Evolutionary conservation across 129 eudicot species (phyloP), one percentile per base, ranked within the genome.

Genomic region (Helianthus annuus): DNA sequence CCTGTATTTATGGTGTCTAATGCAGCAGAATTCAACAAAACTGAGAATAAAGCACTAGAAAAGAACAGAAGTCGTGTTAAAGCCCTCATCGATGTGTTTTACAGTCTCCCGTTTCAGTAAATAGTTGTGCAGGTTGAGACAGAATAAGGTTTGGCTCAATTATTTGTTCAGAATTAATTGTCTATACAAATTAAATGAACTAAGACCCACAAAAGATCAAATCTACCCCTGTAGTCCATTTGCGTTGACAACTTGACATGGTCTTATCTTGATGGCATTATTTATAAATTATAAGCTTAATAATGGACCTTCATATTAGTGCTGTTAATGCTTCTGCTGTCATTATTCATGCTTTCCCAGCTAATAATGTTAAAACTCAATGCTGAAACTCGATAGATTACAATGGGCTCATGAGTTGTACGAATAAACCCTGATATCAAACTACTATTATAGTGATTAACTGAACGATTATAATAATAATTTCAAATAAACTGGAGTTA

Each of bases 1-100:
- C 65, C 19, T 51, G 42, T 13, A 34, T 44, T 5, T 34, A 74
- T 63, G 40, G 78, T 64, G 55, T 74, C 78, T 19, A 58, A 10
- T 46, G 78, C 74, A 45, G 70, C 19, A 13, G 72, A 68, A 27
- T 6, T 29, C 13, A 14, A 42, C 46, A 12, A 45, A 10, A 59
- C 17, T 45, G 16, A 72, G 15, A 59, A 22, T 29, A 58, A 6
- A 72, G 24, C 46, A 27, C 29, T 24, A 34, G 24, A 27, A 53
- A 78, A 14, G 9, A 70, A 13, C 46, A 17, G 7, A 11, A 16
- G 16, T 36, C 17, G 27, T 22, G 24, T 27, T 44, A 40, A 44
- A 42, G 55, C 4, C 55, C 11, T 66, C 55, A 65, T 65, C 19
- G 48, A 40, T 2, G 14, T 39, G 52, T 19, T 16, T 40, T 38